Evolutionary conservation across 371 early-diverging fungal species (phyloP), one percentile per base, ranked within the genome.

Genomic region (Rhizopus stolonifer): DNA sequence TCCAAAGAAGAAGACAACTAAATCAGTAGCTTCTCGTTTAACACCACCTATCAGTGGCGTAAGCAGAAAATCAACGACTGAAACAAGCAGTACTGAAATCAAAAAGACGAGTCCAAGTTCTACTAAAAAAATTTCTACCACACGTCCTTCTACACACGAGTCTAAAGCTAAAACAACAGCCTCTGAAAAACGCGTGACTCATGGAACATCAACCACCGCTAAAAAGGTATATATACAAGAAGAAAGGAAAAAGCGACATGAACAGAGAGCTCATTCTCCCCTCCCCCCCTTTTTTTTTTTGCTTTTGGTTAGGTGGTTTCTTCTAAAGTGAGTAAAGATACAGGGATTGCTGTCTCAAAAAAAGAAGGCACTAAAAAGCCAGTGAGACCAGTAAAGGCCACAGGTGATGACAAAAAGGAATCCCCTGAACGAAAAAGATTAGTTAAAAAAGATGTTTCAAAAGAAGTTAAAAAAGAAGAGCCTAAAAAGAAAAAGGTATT

Each of bases 1-100:
- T 33, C 54, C 46, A 19, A 23, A 47, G 40, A 56, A 56, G 36
- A 60, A 60, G 10, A 31, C 56, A 2, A 46, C 59, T 9, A 46
- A 45, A 46, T 58, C 67, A 21, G 31, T 60, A 19, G 57, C 56
- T 18, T 67, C 65, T 46, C 25, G 65, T 38, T 53, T 60, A 44
- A 56, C 65, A 40, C 57, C 65, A 18, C 56, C 60, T 38, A 60
- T n/a, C 60, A 49, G 57, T 49, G 29, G 54, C n/a, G 57, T 60
- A 38, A 56, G 60, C 26, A 62, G 49, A 44, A 65, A 59, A 52
- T n/a, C 52, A 25, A 39, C 57, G 43, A 31, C 43, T 21, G 33
- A 34, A 13, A 19, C 14, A 36, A 40, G 26, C 5, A 14, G 18
- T 29, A 29, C 29, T 36, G 36, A 36, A 36, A 11, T 6, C 18